These are phyloP conservation scores for Zea luxurians DNA, from an alignment of 176 grass and related monocot species.

Conservation along the genomic window DNA sequence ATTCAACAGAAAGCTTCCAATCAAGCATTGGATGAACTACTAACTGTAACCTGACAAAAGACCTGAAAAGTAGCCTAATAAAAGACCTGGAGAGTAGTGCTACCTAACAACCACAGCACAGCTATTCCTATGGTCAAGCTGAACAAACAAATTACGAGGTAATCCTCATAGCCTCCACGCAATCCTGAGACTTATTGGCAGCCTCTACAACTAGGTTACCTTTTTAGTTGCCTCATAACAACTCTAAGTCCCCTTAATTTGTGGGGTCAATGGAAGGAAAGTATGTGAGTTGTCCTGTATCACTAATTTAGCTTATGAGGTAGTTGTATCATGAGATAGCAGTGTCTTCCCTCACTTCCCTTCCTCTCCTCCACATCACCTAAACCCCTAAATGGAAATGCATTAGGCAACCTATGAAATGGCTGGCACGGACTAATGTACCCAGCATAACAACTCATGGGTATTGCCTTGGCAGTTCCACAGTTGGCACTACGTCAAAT, in stretches of 20 bases:
- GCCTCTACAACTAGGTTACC: not conserved
- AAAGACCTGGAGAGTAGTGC: not conserved
- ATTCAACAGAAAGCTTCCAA: slow-evolving; percentile 24
- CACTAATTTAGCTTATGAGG: not conserved
- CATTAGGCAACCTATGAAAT: not conserved
- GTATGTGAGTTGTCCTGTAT: not conserved
- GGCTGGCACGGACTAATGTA: not conserved
- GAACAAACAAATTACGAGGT: not conserved
- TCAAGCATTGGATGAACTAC: slow-evolving; percentile 22
- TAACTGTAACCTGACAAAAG: slow-evolving; percentile 6
- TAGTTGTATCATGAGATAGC: not conserved
- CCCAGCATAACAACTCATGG: not conserved
- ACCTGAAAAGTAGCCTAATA: slow-evolving; percentile 9
- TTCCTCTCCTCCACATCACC: not conserved
- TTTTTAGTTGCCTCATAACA: not conserved
- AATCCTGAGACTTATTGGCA: not conserved
- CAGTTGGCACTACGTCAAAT: slow-evolving; percentile 14
- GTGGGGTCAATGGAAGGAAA: not conserved
- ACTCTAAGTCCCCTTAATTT: slow-evolving; percentile 1
- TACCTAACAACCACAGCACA: slow-evolving; percentile 14
- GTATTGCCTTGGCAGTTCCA: not conserved
- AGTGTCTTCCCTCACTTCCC: not conserved
- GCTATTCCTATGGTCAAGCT: slow-evolving; percentile 27
- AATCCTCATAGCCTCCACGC: not conserved
- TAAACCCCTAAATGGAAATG: not conserved